Evolutionary conservation across 208 protist species (phyloP).

Genomic region (Wallacemonas collosoma): DNA sequence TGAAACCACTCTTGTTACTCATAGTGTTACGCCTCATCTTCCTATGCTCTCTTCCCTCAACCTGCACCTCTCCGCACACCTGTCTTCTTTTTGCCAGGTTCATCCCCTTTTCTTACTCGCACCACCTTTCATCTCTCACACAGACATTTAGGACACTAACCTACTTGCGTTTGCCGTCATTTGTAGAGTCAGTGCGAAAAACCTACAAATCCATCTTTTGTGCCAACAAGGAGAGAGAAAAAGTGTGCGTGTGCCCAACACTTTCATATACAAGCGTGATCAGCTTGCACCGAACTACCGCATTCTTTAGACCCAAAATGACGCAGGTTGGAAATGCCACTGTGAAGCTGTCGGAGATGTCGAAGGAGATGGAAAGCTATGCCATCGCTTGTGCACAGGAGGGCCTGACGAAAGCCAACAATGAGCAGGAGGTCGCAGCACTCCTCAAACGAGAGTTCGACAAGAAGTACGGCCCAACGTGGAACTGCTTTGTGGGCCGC

Average conservation of each 20-base stretch:
- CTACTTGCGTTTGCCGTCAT: no score
- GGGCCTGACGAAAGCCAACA: slow-evolving; percentile 98
- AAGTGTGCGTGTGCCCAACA: no score
- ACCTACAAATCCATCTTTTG: no score
- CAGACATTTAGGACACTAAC: neutral
- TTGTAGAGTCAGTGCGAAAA: no score
- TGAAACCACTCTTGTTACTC: no score
- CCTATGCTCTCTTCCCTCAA: neutral
- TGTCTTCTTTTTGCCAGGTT: neutral
- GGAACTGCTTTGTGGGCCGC: slow-evolving; percentile 99
- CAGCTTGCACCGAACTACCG: no score
- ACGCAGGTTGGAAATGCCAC: slow-evolving; percentile 78
- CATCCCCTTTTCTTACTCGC: neutral
- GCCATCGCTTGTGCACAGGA: slow-evolving; percentile 97
- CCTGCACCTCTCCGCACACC: neutral
- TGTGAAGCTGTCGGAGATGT: slow-evolving; percentile 95
- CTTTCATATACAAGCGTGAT: no score
- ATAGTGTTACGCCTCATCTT: neutral
- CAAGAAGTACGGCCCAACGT: slow-evolving; percentile 98
- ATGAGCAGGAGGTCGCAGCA: slow-evolving; percentile 99
- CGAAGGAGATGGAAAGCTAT: slow-evolving; percentile 97
- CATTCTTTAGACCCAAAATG: slow-evolving; percentile 33
- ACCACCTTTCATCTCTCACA: neutral
- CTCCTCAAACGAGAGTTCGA: slow-evolving; percentile 99
- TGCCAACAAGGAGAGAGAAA: no score